Evolutionary conservation across 176 grass and related monocot species (phyloP), one percentile per base, ranked within the genome.

Genomic region (Leersia perrieri): DNA sequence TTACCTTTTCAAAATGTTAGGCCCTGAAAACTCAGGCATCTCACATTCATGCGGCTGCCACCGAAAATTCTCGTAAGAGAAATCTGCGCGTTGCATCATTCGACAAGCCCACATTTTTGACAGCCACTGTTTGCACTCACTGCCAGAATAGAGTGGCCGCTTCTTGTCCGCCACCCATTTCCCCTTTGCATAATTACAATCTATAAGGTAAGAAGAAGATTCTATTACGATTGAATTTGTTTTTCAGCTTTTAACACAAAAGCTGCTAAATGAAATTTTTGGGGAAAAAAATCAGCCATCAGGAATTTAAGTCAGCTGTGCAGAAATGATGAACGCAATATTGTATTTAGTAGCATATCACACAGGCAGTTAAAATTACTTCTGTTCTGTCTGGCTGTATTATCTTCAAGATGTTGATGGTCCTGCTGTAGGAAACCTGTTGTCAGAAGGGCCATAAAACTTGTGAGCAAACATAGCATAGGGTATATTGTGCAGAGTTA

Each of bases 21-120:
- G 18, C 22, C 92, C 82, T 42, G 88, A 82, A 63, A 99, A 99
- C 72, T 94, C 91, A 73, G 90, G 92, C 84, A 95, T 95, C 36
- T 93, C 72, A 80, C 96, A 99, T 36, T 66, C 72, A 70, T 90
- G 73, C 66, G 92, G 90, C 55, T 99, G 88, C 96, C 92, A 99
- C 44, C 86, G 83, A 75, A 88, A 99, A 72, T 73, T 82, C 82
- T 99, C 93, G 68, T 84, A 99, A 30, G 70, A 84, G 76, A 95
- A 99, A 87, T 93, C 79, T 23, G 72, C 30, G 13, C 90, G 93
- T 82, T 83, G 57, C 92, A 93, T 99, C 82, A 93, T 87, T 63
- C 77, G 88, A 90, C 96, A 99, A 74, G 92, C 96, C 96, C 96
- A 99, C 92, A 95, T 95, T 87, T 80, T 76, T 7, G 96, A 95